Conservation (phyloP, 345 rosid genomes). For the Salix udensis region DNA sequence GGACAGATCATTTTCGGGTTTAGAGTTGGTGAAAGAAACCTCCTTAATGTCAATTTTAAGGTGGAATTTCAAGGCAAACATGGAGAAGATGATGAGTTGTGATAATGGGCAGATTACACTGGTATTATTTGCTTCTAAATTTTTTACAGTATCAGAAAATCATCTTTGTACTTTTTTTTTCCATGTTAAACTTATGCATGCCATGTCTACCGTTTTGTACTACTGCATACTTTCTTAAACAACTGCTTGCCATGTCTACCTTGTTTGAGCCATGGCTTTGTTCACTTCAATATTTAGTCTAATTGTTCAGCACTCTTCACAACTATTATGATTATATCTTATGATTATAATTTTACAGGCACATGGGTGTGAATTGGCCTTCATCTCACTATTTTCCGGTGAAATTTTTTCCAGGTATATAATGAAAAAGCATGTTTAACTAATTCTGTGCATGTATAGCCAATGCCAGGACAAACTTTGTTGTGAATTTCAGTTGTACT, state of each 20-base stretch:
- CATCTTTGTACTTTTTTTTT: not conserved
- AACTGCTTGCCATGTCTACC: not conserved
- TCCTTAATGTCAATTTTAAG: slow-evolving; percentile 64
- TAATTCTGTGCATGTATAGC: not conserved
- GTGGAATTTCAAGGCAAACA: slow-evolving; percentile 73
- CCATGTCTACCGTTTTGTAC: no score
- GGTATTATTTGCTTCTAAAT: slow-evolving; percentile 41
- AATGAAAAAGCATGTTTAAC: not conserved
- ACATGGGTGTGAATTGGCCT: slow-evolving; percentile 70
- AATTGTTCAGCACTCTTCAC: not conserved
- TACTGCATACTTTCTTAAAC: no score
- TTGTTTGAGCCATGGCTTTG: no score
- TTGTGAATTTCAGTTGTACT: not conserved
- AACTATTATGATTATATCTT: not conserved
- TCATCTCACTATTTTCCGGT: slow-evolving; percentile 50
- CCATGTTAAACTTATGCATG: no score
- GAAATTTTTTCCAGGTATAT: slow-evolving; percentile 60
- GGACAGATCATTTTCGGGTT: slow-evolving; percentile 72
- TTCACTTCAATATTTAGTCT: not conserved
- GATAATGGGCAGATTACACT: slow-evolving; percentile 53
- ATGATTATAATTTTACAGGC: slow-evolving; percentile 38
- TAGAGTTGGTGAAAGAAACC: slow-evolving; percentile 62
- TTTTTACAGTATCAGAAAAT: not conserved
- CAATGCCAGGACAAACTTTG: not conserved
- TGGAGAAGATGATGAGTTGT: slow-evolving; percentile 61